A percentile compares a stretch with the other conserved stretches of the same genome.
phyloP scores from a whole-genome alignment of 192 early-diverging fungal species.

The Coemansia sp. region DNA sequence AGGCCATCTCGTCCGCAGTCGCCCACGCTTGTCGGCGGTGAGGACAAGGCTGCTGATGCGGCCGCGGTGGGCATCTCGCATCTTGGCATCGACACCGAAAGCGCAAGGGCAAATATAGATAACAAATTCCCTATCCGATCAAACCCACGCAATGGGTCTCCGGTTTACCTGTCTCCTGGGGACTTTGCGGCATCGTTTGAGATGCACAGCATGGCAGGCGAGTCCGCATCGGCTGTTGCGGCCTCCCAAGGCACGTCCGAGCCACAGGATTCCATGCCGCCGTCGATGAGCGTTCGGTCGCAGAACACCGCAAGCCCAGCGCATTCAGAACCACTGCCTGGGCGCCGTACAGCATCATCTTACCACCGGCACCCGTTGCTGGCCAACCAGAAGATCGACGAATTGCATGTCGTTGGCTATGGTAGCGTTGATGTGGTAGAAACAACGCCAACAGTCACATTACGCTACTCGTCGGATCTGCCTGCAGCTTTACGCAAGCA shows the following conservation, averaged over 20 bases:
- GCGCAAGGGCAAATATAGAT: neutral
- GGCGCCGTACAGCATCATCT: neutral
- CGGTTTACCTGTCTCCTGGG: conserved; percentile 48
- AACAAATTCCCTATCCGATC: conserved; percentile 35
- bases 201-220: conserved; percentile 31
- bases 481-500: conserved; percentile 47
- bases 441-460: conserved; percentile 47
- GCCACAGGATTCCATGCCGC: neutral
- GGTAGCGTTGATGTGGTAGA: conserved; percentile 53
- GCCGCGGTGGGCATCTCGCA: neutral
- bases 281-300: neutral
- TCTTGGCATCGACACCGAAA: neutral
- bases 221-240: neutral
- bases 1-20: conserved; percentile 36
- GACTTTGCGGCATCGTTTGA: conserved; percentile 52
- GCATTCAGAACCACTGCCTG: conserved; percentile 3
- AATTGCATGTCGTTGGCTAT: conserved; percentile 48
- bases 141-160: conserved; percentile 53
- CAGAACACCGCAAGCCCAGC: conserved; percentile 5
- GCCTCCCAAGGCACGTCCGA: neutral
- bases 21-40: conserved; percentile 4
- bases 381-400: conserved; percentile 49
- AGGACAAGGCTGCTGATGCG: neutral
- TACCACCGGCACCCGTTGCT: conserved; percentile 27
- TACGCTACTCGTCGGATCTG: conserved; percentile 54